Evolutionary conservation across 345 rosid genomes (phyloP), one percentile per base, ranked within the genome.

Genomic region (Salix koriyanagi): DNA sequence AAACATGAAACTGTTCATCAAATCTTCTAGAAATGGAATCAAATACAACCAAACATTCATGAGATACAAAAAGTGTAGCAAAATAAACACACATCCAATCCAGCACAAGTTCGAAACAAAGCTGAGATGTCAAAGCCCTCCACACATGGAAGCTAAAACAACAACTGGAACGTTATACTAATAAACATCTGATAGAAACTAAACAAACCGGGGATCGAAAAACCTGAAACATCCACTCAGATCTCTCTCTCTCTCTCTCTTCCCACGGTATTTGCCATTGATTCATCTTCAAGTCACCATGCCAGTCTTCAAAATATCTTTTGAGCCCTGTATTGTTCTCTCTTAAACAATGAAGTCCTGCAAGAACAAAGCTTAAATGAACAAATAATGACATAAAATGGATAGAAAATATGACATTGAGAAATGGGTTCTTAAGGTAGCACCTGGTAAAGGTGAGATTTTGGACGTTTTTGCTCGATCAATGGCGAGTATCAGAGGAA

Each of bases 401-500:
- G 25, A 30, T 13, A 36, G 19, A 12, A 2, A 9, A 50, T 15
- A 23, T n/a, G 41, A 67, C 46, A 71, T n/a, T 58, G 68, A 42
- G 68, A 58, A 7, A 18, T 68, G 71, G 50, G 69, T 30, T 44
- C 14, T 66, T 30, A 61, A 42, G 16, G 52, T 8, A 69, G 66
- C 25, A 90, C 97, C 94, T 85, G 86, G 66, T 19, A 83, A 71
- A 85, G 81, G 75, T 73, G 83, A 69, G 74, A 80, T 5, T 64
- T 52, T 41, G 79, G 79, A 30, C 73, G 28, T 75, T 54, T 60
- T 76, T 28, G 65, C 16, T 75, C 30, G 62, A 81, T 88, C 91
- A 90, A 91, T 88, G 94, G 90, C 87, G 92, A 86, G 97, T 89
- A 80, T 85, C 87, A 73, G 97, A 89, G 84, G 97, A 92, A 70